Conservation (phyloP, 139 green algal genomes). For the Marvania coccoides region DNA sequence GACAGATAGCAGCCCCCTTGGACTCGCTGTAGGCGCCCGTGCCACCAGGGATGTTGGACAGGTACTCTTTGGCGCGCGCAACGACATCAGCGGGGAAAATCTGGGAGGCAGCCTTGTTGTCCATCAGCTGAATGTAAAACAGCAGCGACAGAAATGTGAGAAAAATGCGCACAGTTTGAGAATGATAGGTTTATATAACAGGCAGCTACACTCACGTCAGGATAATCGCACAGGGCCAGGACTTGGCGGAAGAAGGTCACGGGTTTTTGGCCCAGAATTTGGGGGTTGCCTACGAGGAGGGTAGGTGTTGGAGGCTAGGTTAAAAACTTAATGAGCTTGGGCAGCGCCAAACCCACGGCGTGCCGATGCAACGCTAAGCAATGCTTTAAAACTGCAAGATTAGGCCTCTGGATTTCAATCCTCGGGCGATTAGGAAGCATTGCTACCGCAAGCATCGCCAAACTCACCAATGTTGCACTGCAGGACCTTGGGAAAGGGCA, state of each 20-base stretch:
- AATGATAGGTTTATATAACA: neutral
- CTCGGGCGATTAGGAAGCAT: too few relatives aligned
- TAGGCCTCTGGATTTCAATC: too few relatives aligned
- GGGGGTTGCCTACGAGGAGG: constrained; percentile 68
- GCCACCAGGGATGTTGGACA: constrained; percentile 60
- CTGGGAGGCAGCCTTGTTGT: constrained; percentile 9
- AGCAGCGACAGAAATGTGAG: neutral
- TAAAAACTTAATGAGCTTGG: constrained; percentile 9
- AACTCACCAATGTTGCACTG: constrained; percentile 76
- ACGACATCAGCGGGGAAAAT: constrained; percentile 43
- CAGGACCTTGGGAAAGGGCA: constrained; percentile 63
- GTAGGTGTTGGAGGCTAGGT: constrained; percentile 12
- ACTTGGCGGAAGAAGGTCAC: constrained; percentile 89
- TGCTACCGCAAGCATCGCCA: too few relatives aligned
- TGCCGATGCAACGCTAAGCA: neutral
- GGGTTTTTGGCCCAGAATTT: constrained; percentile 87
- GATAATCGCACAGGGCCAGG: constrained; percentile 75
- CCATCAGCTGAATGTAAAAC: constrained; percentile 48
- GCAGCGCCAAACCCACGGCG: neutral
- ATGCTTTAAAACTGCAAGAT: too few relatives aligned
- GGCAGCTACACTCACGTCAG: constrained; percentile 37
- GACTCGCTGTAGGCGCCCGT: constrained; percentile 84
- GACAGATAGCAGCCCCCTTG: constrained; percentile 55
- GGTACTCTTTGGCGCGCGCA: constrained; percentile 58
- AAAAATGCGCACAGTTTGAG: neutral